A percentile compares a stretch with the other conserved stretches of the same genome.
phyloP scores from a whole-genome alignment of 2,329 filamentous ascomycete species.

The Annulohypoxylon truncatum region DNA sequence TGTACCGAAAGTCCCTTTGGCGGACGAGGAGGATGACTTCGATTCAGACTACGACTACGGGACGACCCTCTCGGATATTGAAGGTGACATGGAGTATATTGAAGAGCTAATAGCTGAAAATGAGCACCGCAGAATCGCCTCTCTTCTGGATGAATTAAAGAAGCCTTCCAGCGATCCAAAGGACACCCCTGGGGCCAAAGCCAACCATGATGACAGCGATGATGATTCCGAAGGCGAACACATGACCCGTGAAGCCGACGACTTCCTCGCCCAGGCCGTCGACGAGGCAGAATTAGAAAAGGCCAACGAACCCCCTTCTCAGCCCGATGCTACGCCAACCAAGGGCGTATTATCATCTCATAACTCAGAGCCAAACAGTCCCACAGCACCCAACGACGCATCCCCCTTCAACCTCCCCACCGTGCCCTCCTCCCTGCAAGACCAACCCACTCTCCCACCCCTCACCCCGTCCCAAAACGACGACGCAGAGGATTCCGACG shows the following conservation, averaged over 20 bases:
- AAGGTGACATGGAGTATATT: constrained; percentile 49
- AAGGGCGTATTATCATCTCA: neutral
- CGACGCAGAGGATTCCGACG: too few species aligned
- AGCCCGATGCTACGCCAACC: constrained; percentile 8
- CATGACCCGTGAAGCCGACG: constrained; percentile 59
- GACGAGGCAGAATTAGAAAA: constrained; percentile 59
- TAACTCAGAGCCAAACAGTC: neutral
- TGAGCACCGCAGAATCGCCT: constrained; percentile 50
- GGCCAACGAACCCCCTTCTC: constrained; percentile 31
- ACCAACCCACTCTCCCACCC: constrained; percentile 46
- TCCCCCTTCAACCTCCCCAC: constrained; percentile 57
- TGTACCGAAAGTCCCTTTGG: constrained; percentile 10
- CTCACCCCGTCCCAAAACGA: constrained; percentile 39
- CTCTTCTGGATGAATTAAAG: constrained; percentile 50
- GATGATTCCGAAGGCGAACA: constrained; percentile 63
- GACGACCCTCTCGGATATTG: constrained; percentile 55
- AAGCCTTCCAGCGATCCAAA: constrained; percentile 35
- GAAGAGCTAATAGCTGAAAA: constrained; percentile 43
- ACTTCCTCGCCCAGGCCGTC: constrained; percentile 58
- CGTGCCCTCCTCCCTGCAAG: constrained; percentile 58
- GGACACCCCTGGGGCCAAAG: neutral
- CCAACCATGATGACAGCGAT: constrained; percentile 1
- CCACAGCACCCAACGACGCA: constrained; percentile 1
- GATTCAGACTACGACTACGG: too few species aligned
- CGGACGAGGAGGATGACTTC: neutral